Conservation (phyloP, 2,329 filamentous ascomycete species). For the Herpotrichia juniperi region DNA sequence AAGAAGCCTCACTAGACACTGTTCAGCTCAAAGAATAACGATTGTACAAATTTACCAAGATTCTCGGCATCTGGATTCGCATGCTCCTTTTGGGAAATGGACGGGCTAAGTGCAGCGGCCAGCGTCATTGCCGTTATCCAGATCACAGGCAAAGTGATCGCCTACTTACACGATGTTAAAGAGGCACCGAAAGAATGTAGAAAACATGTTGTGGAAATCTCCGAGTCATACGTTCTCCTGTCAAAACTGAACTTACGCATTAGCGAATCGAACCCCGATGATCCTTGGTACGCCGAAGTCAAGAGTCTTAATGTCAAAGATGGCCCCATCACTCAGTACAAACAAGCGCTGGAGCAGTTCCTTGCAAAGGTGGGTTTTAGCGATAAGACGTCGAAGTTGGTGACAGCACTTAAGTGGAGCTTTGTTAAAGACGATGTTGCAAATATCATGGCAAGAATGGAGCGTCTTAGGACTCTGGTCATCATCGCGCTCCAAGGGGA, state of each 20-base stretch:
- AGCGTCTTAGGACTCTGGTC: conserved; percentile 24
- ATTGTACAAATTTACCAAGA: too few relatives aligned
- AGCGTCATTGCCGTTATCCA: conserved; percentile 28
- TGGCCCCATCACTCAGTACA: conserved; percentile 11
- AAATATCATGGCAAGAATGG: conserved; percentile 21
- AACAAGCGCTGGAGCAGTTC: conserved; percentile 11
- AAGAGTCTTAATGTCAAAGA: conserved; percentile 3
- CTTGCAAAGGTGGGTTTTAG: conserved; percentile 3
- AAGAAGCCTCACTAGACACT: too few relatives aligned
- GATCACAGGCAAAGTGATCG: conserved; percentile 17
- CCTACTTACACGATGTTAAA: conserved; percentile 27
- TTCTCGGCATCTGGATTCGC: too few relatives aligned
- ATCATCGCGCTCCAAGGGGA: conserved; percentile 27
- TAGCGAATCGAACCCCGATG: conserved; percentile 15
- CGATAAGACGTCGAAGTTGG: not conserved
- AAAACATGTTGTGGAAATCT: conserved; percentile 19
- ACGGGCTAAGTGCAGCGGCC: conserved; percentile 26
- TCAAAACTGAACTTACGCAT: conserved; percentile 18
- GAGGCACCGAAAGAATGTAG: conserved; percentile 26
- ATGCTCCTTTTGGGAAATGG: too few relatives aligned
- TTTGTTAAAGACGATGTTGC: conserved; percentile 23
- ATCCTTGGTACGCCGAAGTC: conserved; percentile 20
- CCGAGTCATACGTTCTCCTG: conserved; percentile 25
- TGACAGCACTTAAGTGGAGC: conserved; percentile 16
- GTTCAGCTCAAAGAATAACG: too few relatives aligned